These are phyloP conservation scores for Butyriboletus loyo DNA, from an alignment of 768 basidiomycete genomes.

Conservation along the genomic window DNA sequence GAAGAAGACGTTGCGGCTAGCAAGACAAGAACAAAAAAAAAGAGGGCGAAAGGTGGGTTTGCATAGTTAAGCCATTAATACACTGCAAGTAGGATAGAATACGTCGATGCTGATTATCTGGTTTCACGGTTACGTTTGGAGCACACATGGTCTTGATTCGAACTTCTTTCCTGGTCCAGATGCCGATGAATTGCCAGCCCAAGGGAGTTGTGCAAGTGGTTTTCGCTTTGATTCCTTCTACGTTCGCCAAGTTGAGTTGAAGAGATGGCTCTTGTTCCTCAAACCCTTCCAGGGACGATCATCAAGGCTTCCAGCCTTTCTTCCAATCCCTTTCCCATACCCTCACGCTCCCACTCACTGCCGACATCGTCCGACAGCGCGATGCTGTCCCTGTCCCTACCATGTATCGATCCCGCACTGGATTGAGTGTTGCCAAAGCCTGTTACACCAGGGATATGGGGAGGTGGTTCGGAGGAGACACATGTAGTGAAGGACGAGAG, in stretches of 20 bases:
- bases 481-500: slow-evolving; percentile 72
- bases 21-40: slow-evolving; percentile 1
- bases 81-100: slow-evolving; percentile 25
- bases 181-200: not conserved
- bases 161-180: not conserved
- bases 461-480: slow-evolving; percentile 58
- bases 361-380: slow-evolving; percentile 60
- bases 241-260: not conserved
- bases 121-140: slow-evolving; percentile 5
- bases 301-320: slow-evolving; percentile 71
- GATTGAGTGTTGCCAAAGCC: slow-evolving; percentile 36
- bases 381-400: slow-evolving; percentile 39
- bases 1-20: not conserved
- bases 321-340: slow-evolving; percentile 77
- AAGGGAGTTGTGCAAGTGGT: not conserved
- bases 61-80: slow-evolving; percentile 28
- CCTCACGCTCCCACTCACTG: slow-evolving; percentile 87
- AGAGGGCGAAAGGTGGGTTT: slow-evolving; percentile 5
- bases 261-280: slow-evolving; percentile 4
- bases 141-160: not conserved
- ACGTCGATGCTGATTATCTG: slow-evolving; percentile 20
- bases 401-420: slow-evolving; percentile 25
- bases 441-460: slow-evolving; percentile 67
- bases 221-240: slow-evolving; percentile 1
- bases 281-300: slow-evolving; percentile 28